Base-by-base conservation (phyloP, 148 eudicot species). In the Cornus suecica region DNA sequence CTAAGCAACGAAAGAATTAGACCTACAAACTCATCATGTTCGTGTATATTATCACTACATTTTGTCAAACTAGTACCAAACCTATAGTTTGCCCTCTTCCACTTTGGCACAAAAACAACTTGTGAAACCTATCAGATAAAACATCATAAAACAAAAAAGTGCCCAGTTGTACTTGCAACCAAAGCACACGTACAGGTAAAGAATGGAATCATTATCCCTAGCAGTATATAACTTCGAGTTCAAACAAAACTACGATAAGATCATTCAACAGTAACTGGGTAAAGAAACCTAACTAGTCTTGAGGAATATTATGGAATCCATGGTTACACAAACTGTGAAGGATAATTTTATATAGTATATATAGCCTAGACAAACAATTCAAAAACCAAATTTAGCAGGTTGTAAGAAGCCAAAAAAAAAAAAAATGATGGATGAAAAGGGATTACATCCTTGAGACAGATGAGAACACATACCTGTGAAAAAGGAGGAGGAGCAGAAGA, bases 381-480 rank as follows among this genome's bases (percentile, higher is more conserved):
- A 37, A 6, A 37, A 37, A 37, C 42, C 42, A 37, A 37, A 37
- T 37, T 37, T 6, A 37, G 42, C 42, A 37, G 8, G 42, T 37
- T 37, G 5, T 37, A 37, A 37, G 42, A 37, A 63, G 25, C 31
- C 8, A 52, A 62, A 63, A 15, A 52, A 62, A 63, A 25, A 24
- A 22, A 63, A n/a, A 56, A 20, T 18, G 25, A 32, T 7, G 28
- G 68, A 22, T 18, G 25, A 73, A 63, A 27, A 48, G 48, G 23
- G 77, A 66, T 65, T 65, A 29, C 42, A 52, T 48, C 60, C 70
- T 65, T 25, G 31, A 58, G 65, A 71, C 42, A 37, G 24, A 67
- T 68, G 10, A 56, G 10, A 29, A 70, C 20, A 71, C 81, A 72
- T 73, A 88, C 98, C 90, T 88, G 83, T 93, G 98, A 41, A 86